phyloP scores from a whole-genome alignment of 148 eudicot genomes.

The Fallopia convolvulus region DNA sequence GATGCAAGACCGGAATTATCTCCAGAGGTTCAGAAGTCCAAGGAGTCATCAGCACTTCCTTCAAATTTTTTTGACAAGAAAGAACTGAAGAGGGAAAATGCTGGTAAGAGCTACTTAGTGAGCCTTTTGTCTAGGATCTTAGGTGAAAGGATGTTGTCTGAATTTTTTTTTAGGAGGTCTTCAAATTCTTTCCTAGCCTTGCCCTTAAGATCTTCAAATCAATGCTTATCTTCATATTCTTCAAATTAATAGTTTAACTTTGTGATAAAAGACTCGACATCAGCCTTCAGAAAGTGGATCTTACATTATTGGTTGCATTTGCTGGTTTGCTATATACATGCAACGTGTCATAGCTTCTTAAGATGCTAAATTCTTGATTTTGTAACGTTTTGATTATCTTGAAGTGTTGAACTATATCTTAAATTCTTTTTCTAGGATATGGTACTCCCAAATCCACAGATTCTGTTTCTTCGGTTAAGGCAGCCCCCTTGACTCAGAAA shows the following conservation, averaged over 20 bases:
- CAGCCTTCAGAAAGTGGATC: background rate
- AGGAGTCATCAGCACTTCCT: constrained; percentile 56
- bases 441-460: constrained; percentile 18
- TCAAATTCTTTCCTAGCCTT: background rate
- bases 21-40: constrained; percentile 32
- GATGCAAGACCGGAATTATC: constrained; percentile 23
- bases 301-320: background rate
- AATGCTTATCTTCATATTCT: background rate
- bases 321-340: background rate
- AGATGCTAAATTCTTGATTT: background rate
- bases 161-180: background rate
- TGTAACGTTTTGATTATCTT: background rate
- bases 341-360: background rate
- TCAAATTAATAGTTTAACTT: background rate
- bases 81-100: constrained; percentile 52
- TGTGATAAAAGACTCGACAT: background rate
- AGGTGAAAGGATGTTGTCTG: constrained; percentile 2
- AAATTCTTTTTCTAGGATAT: constrained; percentile 22
- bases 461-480: constrained; percentile 19
- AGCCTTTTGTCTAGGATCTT: too few relatives aligned
- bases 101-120: constrained; percentile 31
- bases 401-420: background rate
- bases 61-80: constrained; percentile 64
- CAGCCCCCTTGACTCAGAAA: constrained; percentile 18
- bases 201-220: background rate